These are phyloP conservation scores for Nothopassalora personata DNA, from an alignment of 2,329 filamentous ascomycete species.

Conservation along the genomic window DNA sequence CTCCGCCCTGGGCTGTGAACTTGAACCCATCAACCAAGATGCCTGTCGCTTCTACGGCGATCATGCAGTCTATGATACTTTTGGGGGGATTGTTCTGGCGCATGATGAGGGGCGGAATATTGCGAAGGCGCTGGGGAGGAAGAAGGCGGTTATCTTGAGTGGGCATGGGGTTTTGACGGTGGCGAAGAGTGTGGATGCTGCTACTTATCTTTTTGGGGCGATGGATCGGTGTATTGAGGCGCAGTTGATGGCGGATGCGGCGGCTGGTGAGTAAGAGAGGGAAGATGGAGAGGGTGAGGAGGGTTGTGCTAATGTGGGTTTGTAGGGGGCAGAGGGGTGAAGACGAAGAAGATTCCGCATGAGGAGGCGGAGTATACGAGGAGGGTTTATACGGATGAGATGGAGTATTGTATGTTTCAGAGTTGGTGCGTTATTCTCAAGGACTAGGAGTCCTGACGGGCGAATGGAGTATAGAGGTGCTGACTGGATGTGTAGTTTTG, in stretches of 20 bases:
- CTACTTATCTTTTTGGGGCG: constrained; percentile 31
- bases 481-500: constrained; percentile 10
- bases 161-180: constrained; percentile 42
- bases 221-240: constrained; percentile 34
- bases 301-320: no score
- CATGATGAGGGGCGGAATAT: constrained; percentile 39
- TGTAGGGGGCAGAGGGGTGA: constrained; percentile 48
- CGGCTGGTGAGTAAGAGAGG: constrained; percentile 36
- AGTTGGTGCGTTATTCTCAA: constrained; percentile 11
- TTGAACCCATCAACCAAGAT: constrained; percentile 41
- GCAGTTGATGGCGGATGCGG: constrained; percentile 49
- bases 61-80: constrained; percentile 35
- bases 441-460: neutral
- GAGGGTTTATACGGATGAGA: constrained; percentile 17
- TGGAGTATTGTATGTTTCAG: constrained; percentile 21
- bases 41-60: constrained; percentile 35
- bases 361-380: constrained; percentile 60
- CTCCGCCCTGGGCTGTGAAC: constrained; percentile 33
- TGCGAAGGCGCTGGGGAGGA: constrained; percentile 33
- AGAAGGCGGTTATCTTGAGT: constrained; percentile 33
- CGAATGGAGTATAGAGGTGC: neutral
- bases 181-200: constrained; percentile 31
- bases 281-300: no score
- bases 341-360: constrained; percentile 61
- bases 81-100: constrained; percentile 40